These are phyloP conservation scores for Talaromyces piceae DNA, from an alignment of 2,329 filamentous ascomycete genomes.

Conservation along the genomic window DNA sequence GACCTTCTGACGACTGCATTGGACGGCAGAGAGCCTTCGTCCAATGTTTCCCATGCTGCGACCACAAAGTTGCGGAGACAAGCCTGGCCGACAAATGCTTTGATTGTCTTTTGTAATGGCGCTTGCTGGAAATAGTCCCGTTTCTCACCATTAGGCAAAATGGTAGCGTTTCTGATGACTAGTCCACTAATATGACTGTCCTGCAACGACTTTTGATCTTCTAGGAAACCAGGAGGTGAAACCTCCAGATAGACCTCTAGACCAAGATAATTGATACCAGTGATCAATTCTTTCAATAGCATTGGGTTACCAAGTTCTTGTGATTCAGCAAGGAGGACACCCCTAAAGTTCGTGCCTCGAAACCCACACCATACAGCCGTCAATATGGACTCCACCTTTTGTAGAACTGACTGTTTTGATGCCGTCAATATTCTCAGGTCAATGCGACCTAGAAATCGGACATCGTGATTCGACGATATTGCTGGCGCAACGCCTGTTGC, in stretches of 20 bases:
- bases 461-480: constrained; percentile 17
- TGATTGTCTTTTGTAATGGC: constrained; percentile 34
- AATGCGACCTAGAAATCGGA: constrained; percentile 27
- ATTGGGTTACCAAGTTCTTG: constrained; percentile 24
- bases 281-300: constrained; percentile 24
- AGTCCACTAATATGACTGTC: constrained; percentile 30
- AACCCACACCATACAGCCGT: constrained; percentile 20
- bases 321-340: constrained; percentile 38
- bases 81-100: constrained; percentile 41
- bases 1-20: constrained; percentile 39
- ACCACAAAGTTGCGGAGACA: constrained; percentile 37
- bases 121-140: constrained; percentile 40
- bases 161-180: constrained; percentile 36
- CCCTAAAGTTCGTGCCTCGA: constrained; percentile 27
- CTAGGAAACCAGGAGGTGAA: constrained; percentile 33
- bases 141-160: constrained; percentile 34
- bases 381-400: constrained; percentile 23
- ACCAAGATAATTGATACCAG: constrained; percentile 28
- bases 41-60: constrained; percentile 40
- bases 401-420: constrained; percentile 17
- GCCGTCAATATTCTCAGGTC: constrained; percentile 19
- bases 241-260: constrained; percentile 39
- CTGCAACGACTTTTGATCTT: constrained; percentile 28
- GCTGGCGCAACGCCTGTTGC: constrained; percentile 29
- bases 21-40: constrained; percentile 29